These are phyloP conservation scores for Pythium folliculosum DNA, from an alignment of 352 stramenopile species.

Conservation along the genomic window DNA sequence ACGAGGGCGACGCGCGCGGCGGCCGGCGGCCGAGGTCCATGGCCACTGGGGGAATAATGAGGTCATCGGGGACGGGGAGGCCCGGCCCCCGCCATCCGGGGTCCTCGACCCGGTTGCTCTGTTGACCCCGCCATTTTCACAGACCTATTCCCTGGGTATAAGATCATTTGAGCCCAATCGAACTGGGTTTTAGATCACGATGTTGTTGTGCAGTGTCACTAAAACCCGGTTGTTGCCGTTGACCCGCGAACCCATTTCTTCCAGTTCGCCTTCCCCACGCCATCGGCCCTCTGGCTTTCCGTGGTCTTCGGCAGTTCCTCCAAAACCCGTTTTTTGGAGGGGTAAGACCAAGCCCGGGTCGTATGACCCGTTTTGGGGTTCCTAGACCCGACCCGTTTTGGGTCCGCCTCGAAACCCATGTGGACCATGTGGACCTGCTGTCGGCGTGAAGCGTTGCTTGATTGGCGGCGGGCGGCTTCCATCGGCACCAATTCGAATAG, in stretches of 20 bases:
- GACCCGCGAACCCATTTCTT: constrained; percentile 31
- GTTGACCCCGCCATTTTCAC: constrained; percentile 23
- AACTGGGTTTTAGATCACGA: neutral
- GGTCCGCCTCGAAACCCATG: neutral
- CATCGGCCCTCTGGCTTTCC: neutral
- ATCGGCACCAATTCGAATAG: neutral
- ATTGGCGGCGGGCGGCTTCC: constrained; percentile 8
- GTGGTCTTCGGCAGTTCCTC: neutral
- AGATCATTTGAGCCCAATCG: neutral
- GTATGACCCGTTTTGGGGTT: constrained; percentile 5
- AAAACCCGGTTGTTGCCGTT: constrained; percentile 20
- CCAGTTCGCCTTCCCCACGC: neutral
- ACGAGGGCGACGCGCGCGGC: constrained; percentile 1
- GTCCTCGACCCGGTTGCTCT: neutral
- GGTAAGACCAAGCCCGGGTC: neutral
- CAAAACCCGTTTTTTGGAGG: neutral
- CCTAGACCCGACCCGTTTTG: too few species aligned
- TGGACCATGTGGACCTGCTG: neutral
- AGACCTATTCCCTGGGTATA: constrained; percentile 15
- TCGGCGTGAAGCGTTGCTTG: constrained; percentile 15
- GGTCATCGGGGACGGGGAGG: neutral
- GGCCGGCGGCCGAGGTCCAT: neutral
- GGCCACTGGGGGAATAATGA: too few species aligned
- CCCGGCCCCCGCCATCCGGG: neutral
- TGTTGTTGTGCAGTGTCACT: neutral